Evolutionary conservation across 1,284 basidiomycete species (phyloP).

Genomic region (Leccinum ponderosum): DNA sequence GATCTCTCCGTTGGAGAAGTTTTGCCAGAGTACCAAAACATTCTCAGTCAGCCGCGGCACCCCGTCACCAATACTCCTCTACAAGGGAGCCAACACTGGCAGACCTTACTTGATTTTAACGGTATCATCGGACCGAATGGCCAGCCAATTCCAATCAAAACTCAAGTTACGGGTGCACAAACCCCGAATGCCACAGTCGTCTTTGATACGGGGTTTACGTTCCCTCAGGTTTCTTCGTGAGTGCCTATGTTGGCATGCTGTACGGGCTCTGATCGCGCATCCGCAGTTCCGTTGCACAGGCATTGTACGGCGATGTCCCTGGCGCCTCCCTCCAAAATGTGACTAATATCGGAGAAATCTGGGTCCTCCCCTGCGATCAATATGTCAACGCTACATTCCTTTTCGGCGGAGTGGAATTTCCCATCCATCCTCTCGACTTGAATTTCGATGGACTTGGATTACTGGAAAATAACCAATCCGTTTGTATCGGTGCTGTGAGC

Average conservation of each 20-base stretch:
- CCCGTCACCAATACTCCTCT: constrained; percentile 39
- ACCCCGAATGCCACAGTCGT: constrained; percentile 52
- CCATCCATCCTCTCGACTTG: constrained; percentile 62
- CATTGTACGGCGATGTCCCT: constrained; percentile 53
- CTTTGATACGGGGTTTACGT: constrained; percentile 68
- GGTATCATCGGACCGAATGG: constrained; percentile 54
- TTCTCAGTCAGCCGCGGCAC: constrained; percentile 45
- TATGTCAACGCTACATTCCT: constrained; percentile 64
- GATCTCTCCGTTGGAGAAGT: constrained; percentile 50
- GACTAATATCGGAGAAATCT: constrained; percentile 46
- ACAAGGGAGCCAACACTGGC: constrained; percentile 50
- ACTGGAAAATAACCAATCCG: constrained; percentile 32
- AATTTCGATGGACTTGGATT: constrained; percentile 25
- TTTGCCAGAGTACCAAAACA: constrained; percentile 39
- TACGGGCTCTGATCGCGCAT: constrained; percentile 1
- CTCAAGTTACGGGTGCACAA: constrained; percentile 43
- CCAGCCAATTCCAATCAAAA: constrained; percentile 43
- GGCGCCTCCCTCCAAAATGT: constrained; percentile 51
- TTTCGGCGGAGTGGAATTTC: constrained; percentile 51
- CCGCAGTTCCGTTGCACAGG: constrained; percentile 50
- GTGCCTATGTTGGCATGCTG: constrained; percentile 10
- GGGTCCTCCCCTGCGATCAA: constrained; percentile 57
- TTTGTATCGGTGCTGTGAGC: constrained; percentile 52
- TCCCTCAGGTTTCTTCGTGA: constrained; percentile 63
- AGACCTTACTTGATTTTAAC: constrained; percentile 48